phyloP scores from a whole-genome alignment of 2,329 filamentous ascomycete genomes.

The Apiospora malaysiana region DNA sequence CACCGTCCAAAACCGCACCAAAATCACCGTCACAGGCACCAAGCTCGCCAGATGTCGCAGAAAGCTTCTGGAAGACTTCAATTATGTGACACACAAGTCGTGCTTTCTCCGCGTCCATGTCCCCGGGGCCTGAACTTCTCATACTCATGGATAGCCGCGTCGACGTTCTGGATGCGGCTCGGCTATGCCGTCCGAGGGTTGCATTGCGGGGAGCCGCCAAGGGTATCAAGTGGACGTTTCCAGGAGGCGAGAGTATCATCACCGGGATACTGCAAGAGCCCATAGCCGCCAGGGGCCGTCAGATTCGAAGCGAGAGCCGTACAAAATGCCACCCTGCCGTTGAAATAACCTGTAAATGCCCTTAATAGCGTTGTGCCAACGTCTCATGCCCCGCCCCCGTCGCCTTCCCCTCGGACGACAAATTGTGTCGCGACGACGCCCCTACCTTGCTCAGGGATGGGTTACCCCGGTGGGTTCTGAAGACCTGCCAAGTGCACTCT shows the following conservation, averaged over 20 bases:
- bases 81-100: background rate
- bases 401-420: too few relatives aligned
- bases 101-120: background rate
- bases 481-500: too few relatives aligned
- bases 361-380: too few relatives aligned
- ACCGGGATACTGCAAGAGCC: background rate
- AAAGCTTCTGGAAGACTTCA: background rate
- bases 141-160: background rate
- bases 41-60: background rate
- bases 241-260: background rate
- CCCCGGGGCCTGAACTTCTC: background rate
- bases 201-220: background rate
- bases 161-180: background rate
- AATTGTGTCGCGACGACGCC: too few relatives aligned
- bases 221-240: background rate
- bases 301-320: background rate
- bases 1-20: background rate
- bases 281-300: background rate
- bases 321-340: background rate
- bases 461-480: too few relatives aligned
- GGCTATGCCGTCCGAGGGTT: background rate
- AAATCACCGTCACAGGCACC: background rate
- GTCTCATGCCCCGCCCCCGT: too few relatives aligned
- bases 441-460: too few relatives aligned
- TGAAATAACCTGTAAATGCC: too few relatives aligned